phyloP scores from a whole-genome alignment of 768 basidiomycete species.

The Calocybe cyanea region DNA sequence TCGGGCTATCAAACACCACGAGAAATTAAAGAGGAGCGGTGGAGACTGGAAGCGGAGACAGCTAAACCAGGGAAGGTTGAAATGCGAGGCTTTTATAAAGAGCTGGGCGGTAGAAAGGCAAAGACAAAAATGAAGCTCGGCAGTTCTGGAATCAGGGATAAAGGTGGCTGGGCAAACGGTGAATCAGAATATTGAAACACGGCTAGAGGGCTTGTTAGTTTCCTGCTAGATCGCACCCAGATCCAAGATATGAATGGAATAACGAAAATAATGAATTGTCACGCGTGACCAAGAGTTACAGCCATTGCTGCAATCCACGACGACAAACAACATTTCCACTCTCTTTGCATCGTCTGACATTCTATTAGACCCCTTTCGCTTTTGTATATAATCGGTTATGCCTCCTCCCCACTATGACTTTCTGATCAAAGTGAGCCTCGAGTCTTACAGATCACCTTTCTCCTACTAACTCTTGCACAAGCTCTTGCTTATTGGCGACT shows the following conservation, averaged over 20 bases:
- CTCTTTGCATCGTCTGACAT: too few species aligned
- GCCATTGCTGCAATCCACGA: too few species aligned
- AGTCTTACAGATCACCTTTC: too few species aligned
- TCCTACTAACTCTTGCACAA: slow-evolving; percentile 23
- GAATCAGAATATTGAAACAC: slow-evolving; percentile 18
- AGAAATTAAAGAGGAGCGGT: slow-evolving; percentile 75
- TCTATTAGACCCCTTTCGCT: background rate
- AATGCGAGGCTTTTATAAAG: slow-evolving; percentile 91
- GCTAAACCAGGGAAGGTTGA: slow-evolving; percentile 70
- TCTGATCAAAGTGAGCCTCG: slow-evolving; percentile 73
- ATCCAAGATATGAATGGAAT: too few species aligned
- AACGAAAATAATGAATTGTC: too few species aligned
- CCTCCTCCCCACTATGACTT: slow-evolving; percentile 97
- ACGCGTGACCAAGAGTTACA: too few species aligned
- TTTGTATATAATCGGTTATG: slow-evolving; percentile 38
- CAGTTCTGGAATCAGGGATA: slow-evolving; percentile 61
- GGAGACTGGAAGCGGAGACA: slow-evolving; percentile 54
- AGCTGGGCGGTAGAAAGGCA: slow-evolving; percentile 80
- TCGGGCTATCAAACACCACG: slow-evolving; percentile 73
- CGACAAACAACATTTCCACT: too few species aligned
- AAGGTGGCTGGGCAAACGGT: slow-evolving; percentile 67
- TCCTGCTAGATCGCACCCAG: background rate
- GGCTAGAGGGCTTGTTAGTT: slow-evolving; percentile 1
- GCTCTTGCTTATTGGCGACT: slow-evolving; percentile 95
- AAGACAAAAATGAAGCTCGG: slow-evolving; percentile 74